Base-by-base conservation (phyloP, 2,329 filamentous ascomycete species). In the Zymoseptoria brevis region DNA sequence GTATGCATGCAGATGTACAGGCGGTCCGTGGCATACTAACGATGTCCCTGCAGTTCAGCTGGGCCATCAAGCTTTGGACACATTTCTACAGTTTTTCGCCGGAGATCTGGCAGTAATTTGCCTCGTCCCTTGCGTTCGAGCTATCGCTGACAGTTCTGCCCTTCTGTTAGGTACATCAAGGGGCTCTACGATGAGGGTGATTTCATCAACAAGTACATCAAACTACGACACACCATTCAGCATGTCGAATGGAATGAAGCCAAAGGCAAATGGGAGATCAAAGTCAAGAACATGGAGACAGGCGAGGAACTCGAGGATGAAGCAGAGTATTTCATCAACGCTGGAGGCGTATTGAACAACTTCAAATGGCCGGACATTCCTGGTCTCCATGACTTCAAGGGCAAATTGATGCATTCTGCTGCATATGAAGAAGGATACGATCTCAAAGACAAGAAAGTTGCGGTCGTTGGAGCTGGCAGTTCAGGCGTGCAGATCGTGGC, bases 41-140 rank as follows among this genome's bases (percentile, higher is more conserved):
- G 4, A n/a, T n/a, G 6, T 45, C 16, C 16, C 7, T 45, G 35
- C 78, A 81, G 58, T 81, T 79, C 61, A 76, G 75, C 6, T 82
- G 79, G 72, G 78, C 78, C 59, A 80, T 79, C 68, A 79, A 72
- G 58, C 65, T 74, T 0, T 80, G 77, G 79, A 75, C 74, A 5
- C 74, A 76, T 11, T 80, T 79, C 66, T 81, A 80, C 65, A 77
- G 21, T 22, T 22, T 22, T 22, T 22, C 21, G 21, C 21, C 21
- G 21, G 21, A 22, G 21, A 22, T 22, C 21, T 22, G 21, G 21
- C 21, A 22, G 21, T 22, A 22, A 22, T 22, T 22, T 22, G 21
- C 22, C 22, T 24, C 22, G 22, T 24, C 22, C 22, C 4, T 24
- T 24, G 22, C 22, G 22, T 24, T 24, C 22, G 22, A 24, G 22